These are phyloP conservation scores for Populus hybrid DNA, from an alignment of 441 rosid genomes.

Conservation along the genomic window DNA sequence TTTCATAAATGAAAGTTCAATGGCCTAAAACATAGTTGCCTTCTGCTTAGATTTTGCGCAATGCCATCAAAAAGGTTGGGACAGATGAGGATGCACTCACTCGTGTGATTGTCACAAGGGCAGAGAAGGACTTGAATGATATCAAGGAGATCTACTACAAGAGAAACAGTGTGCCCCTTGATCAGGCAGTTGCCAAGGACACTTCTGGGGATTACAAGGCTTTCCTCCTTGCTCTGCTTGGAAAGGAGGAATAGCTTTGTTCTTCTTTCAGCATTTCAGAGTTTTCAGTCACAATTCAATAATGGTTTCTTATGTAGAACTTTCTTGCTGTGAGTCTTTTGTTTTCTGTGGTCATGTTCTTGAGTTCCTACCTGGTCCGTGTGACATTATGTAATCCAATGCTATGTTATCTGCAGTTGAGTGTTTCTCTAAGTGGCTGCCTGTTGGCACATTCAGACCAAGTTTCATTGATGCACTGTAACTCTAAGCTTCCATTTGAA, in stretches of 20 bases:
- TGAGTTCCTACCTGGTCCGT: not conserved
- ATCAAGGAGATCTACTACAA: conserved; percentile 57
- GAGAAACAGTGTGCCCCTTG: conserved; percentile 52
- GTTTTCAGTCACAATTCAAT: not conserved
- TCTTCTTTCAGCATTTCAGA: not conserved
- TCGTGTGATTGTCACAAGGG: conserved; percentile 56
- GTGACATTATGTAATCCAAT: not conserved
- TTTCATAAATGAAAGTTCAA: not conserved
- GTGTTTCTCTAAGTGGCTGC: not conserved
- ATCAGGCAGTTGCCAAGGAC: conserved; percentile 48
- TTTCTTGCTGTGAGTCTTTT: conserved; percentile 9
- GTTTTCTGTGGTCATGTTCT: not conserved
- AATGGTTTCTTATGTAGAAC: not conserved
- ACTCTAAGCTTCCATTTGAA: not conserved
- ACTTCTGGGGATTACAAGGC: conserved; percentile 54
- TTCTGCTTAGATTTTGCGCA: conserved; percentile 43
- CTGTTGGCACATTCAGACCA: no score
- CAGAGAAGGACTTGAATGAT: conserved; percentile 54
- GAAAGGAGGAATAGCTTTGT: conserved; percentile 29
- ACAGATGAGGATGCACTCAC: conserved; percentile 65
- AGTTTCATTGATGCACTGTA: not conserved
- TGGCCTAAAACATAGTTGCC: not conserved
- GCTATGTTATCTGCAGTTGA: not conserved
- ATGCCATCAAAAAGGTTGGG: conserved; percentile 40
- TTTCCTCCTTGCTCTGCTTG: conserved; percentile 54